Evolutionary conservation across 1,284 basidiomycete species (phyloP), one percentile per base, ranked within the genome.

Genomic region (Ceratobasidium sp.): DNA sequence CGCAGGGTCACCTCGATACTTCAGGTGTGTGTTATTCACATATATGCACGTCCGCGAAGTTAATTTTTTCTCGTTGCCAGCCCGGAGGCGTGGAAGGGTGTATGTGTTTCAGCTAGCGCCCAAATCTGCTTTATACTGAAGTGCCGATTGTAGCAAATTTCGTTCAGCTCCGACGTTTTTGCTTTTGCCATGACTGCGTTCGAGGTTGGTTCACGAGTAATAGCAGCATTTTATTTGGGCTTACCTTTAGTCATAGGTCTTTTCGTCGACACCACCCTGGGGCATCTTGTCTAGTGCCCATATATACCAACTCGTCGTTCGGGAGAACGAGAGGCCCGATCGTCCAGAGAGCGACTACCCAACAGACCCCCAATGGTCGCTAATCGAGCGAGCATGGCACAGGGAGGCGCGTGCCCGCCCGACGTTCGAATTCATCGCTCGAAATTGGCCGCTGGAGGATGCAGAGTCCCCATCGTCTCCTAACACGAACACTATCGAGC

Each of bases 101-200:
- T 78, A 86, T 88, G 78, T 65, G 86, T 86, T 15, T 87, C 87
- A 0, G 86, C 86, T 6, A 86, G 87, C 43, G 25, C 15, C 4
- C 11, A 15, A 22, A 25, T 44, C 40, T 29, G 37, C n/a, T 22
- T 22, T 37, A 5, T 79, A 88, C 88, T 2, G 87, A 25, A 25
- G 4, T 59, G 6, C 29, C 6, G 8, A 25, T 37, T 49, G 88
- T 78, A 89, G 87, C 79, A 86, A 85, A 46, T 87, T 87, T 25
- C 84, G 86, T 49, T 83, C 84, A 13, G 86, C 46, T 86, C 88
- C 11, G 89, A 90, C 78, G 84, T 89, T 13, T 89, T 88, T 78
- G 85, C 88, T 15, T 87, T 85, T 61, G 87, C 82, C 5, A 89
- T 89, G 88, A 89, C 88, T 4, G 84, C 88, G 44, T 82, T 89